These are phyloP conservation scores for Paecilomyces sp. DNA, from an alignment of 2,329 filamentous ascomycete genomes.

Conservation along the genomic window DNA sequence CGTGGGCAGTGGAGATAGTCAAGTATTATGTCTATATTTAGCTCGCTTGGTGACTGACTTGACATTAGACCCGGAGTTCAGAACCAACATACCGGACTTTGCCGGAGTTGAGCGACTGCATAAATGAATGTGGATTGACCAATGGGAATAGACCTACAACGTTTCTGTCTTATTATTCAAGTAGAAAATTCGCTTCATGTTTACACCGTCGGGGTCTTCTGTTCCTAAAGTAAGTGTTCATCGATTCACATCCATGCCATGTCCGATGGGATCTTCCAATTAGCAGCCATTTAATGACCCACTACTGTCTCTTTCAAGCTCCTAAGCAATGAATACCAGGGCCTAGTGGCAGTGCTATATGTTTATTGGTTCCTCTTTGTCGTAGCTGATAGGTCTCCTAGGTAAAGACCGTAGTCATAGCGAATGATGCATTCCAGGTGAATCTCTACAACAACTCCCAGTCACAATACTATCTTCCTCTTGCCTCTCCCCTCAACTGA, in stretches of 20 bases:
- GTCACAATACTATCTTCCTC: too few relatives aligned
- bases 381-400: too few relatives aligned
- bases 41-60: background rate
- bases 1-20: background rate
- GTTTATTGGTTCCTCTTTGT: too few relatives aligned
- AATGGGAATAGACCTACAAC: background rate
- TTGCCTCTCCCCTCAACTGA: background rate
- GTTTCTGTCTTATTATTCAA: background rate
- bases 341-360: too few relatives aligned
- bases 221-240: background rate
- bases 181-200: background rate
- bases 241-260: too few relatives aligned
- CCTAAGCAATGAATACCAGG: background rate
- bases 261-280: background rate
- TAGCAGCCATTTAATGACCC: background rate
- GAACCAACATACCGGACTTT: background rate
- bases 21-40: background rate
- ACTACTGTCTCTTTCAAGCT: background rate
- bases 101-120: background rate
- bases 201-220: background rate
- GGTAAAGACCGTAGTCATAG: too few relatives aligned
- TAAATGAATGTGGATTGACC: background rate
- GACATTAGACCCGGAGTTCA: background rate
- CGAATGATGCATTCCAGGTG: too few relatives aligned
- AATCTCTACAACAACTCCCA: too few relatives aligned